Conservation (phyloP, 352 stramenopile genomes). For the Phytophthora ohioensis region DNA sequence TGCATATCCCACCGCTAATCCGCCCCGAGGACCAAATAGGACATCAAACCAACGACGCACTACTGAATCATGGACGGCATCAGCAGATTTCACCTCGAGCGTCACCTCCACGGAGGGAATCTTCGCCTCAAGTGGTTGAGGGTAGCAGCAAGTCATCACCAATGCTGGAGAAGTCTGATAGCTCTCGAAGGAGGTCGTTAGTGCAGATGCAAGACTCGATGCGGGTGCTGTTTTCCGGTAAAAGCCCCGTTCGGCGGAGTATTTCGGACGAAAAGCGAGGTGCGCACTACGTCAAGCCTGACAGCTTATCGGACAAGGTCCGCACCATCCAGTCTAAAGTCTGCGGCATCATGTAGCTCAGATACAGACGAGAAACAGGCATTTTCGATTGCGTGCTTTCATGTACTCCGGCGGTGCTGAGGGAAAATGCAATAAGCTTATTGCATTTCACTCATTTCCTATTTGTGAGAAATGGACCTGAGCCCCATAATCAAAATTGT, state of each 20-base stretch:
- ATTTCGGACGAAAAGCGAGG: slow-evolving; percentile 18
- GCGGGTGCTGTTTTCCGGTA: slow-evolving; percentile 31
- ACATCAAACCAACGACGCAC: not conserved
- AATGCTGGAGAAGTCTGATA: slow-evolving; percentile 20
- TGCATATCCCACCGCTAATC: slow-evolving; percentile 20
- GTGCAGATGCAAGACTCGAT: slow-evolving; percentile 53
- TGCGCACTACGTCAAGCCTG: not conserved
- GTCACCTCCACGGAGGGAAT: not conserved
- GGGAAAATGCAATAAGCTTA: too few species aligned
- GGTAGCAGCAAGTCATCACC: slow-evolving; percentile 3
- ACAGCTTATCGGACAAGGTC: not conserved
- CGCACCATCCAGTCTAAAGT: slow-evolving; percentile 26
- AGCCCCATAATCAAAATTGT: too few species aligned
- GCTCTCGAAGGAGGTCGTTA: slow-evolving; percentile 28
- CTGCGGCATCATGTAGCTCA: slow-evolving; percentile 43
- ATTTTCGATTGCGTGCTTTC: too few species aligned
- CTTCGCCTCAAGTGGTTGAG: not conserved
- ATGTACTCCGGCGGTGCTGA: too few species aligned
- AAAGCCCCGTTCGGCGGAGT: slow-evolving; percentile 26
- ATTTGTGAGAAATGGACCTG: too few species aligned
- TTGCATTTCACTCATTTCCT: too few species aligned
- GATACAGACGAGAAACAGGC: too few species aligned
- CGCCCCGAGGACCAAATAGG: not conserved
- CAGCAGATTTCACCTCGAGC: slow-evolving; percentile 12
- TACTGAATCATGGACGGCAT: slow-evolving; percentile 4